These are phyloP conservation scores for Kurtzmaniella quercitrusa DNA, from an alignment of 1,139 yeast species.

Conservation along the genomic window DNA sequence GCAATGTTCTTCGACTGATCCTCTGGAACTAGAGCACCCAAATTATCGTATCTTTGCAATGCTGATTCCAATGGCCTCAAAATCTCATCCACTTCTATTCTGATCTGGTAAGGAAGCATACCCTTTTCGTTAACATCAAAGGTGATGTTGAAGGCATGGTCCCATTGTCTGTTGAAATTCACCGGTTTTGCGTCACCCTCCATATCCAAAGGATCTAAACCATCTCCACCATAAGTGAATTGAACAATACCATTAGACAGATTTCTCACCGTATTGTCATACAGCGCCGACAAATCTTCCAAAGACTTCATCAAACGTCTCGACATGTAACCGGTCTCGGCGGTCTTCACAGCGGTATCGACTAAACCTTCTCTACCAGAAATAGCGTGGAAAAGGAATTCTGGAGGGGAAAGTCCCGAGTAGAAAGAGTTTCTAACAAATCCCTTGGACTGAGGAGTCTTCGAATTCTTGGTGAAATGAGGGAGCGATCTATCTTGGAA, in stretches of 20 bases:
- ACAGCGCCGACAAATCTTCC: constrained; percentile 91
- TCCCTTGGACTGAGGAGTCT: constrained; percentile 97
- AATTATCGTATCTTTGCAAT: constrained; percentile 66
- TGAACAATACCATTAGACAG: constrained; percentile 96
- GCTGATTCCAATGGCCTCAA: constrained; percentile 58
- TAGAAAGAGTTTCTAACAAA: constrained; percentile 95
- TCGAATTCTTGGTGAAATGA: constrained; percentile 92
- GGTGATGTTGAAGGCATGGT: constrained; percentile 77
- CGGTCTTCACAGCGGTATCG: constrained; percentile 98
- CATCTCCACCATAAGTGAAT: constrained; percentile 98
- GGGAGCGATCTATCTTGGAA: constrained; percentile 98
- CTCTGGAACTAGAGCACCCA: constrained; percentile 51
- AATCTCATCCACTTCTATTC: constrained; percentile 49
- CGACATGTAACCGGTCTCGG: constrained; percentile 99
- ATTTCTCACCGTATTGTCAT: constrained; percentile 92
- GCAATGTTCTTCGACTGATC: constrained; percentile 47
- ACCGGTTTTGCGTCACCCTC: constrained; percentile 98
- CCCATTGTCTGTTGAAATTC: constrained; percentile 92
- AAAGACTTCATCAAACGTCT: constrained; percentile 97
- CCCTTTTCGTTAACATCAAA: constrained; percentile 52
- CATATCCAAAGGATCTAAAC: constrained; percentile 97
- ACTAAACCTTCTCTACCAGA: constrained; percentile 99
- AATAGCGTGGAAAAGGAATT: constrained; percentile 95
- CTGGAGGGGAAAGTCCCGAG: constrained; percentile 93
- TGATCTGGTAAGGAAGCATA: constrained; percentile 68